Evolutionary conservation across 352 stramenopile genomes (phyloP).

Genomic region (Thalassiosira hispida): DNA sequence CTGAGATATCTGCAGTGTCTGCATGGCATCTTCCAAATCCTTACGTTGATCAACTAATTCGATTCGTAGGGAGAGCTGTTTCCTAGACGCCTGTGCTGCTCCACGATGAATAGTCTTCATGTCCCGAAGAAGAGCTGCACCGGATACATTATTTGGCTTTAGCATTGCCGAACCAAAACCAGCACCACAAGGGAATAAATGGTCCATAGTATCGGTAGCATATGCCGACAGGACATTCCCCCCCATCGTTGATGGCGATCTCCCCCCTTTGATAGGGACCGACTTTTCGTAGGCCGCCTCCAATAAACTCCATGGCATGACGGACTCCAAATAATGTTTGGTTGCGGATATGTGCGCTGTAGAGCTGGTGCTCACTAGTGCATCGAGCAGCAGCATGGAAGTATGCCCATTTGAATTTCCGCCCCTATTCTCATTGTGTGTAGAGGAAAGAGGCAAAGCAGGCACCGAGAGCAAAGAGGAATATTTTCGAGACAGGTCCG

Average conservation of each 20-base stretch:
- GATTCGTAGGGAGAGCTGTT: constrained; percentile 9
- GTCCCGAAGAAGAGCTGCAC: background rate
- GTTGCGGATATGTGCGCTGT: constrained; percentile 5
- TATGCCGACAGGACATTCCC: too few species aligned
- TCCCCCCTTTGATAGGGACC: background rate
- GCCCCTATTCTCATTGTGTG: too few species aligned
- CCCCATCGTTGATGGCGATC: background rate
- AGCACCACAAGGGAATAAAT: too few species aligned
- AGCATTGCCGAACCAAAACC: too few species aligned
- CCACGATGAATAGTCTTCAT: background rate
- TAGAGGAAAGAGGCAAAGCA: constrained; percentile 5
- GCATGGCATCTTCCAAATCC: constrained; percentile 11
- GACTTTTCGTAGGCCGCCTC: constrained; percentile 41
- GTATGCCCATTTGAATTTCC: background rate
- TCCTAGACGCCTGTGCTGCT: constrained; percentile 21
- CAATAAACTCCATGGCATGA: constrained; percentile 49
- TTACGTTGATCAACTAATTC: constrained; percentile 1
- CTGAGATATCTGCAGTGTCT: constrained; percentile 3
- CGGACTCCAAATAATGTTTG: constrained; percentile 17
- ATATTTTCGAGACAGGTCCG: constrained; percentile 60
- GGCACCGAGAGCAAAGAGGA: constrained; percentile 28
- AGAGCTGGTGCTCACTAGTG: constrained; percentile 24
- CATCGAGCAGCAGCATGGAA: constrained; percentile 19
- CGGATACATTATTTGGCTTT: too few species aligned
- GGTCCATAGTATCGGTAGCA: too few species aligned